These are phyloP conservation scores for Trametopsis cervina DNA, from an alignment of 768 basidiomycete species.

Conservation along the genomic window DNA sequence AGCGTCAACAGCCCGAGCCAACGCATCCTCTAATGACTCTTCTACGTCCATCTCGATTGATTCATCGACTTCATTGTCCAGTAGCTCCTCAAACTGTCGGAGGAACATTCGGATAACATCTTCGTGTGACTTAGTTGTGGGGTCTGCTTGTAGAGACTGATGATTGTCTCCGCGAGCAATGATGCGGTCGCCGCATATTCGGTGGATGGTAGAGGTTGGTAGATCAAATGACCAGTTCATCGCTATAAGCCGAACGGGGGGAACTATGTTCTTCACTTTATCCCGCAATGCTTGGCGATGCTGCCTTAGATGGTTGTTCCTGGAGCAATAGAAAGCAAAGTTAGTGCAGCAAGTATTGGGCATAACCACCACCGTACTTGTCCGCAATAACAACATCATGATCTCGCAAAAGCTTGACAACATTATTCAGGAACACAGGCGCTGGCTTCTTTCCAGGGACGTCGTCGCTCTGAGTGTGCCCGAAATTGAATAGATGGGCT, in stretches of 20 bases:
- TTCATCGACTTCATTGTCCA: constrained; percentile 55
- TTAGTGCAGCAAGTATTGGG: too few relatives aligned
- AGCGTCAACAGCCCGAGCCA: constrained; percentile 53
- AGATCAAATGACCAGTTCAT: constrained; percentile 67
- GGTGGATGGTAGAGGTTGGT: constrained; percentile 56
- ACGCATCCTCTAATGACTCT: constrained; percentile 45
- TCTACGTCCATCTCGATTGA: constrained; percentile 60
- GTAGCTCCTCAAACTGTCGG: constrained; percentile 51
- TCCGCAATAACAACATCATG: constrained; percentile 88
- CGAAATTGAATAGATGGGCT: constrained; percentile 73
- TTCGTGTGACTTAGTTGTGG: constrained; percentile 53
- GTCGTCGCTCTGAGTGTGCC: constrained; percentile 93
- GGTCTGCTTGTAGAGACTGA: constrained; percentile 67
- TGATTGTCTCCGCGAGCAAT: constrained; percentile 74
- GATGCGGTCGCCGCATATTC: constrained; percentile 75
- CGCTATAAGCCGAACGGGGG: constrained; percentile 70
- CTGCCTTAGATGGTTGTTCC: constrained; percentile 84
- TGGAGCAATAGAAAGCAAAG: constrained; percentile 16
- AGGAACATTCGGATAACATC: constrained; percentile 81
- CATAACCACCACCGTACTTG: constrained; percentile 74
- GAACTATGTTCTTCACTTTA: constrained; percentile 33
- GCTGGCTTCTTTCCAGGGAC: constrained; percentile 70
- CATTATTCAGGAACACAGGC: constrained; percentile 65
- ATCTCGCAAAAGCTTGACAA: constrained; percentile 48
- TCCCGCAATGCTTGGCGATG: constrained; percentile 72